Evolutionary conservation across 768 basidiomycete species (phyloP), one percentile per base, ranked within the genome.

Genomic region (Royoungia palumana): DNA sequence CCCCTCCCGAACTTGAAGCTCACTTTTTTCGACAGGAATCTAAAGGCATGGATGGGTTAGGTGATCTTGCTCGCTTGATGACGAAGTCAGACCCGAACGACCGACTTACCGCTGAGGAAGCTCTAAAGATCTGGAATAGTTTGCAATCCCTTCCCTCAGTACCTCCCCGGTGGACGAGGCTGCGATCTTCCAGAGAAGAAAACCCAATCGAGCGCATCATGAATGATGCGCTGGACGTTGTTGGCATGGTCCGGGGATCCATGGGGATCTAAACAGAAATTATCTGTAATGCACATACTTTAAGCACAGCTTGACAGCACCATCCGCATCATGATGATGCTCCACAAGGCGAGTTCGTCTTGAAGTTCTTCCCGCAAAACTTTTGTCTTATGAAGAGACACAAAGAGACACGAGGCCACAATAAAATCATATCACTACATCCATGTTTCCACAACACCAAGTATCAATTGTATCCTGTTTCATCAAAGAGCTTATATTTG

Each of bases 1-100:
- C 44, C 70, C 0, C 66, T 1, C 54, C 65, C 1, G 67, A 65
- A 5, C 52, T 61, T 22, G 30, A n/a, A n/a, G n/a, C n/a, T n/a
- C n/a, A 30, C 30, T 30, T 13, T 0, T 17, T 16, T 12, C 10
- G 4, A 13, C 35, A 56, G 54, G 55, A 28, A 5, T 53, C 53
- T 4, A 57, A 48, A 43, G 55, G 56, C 0, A 4, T 32, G 17
- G 50, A 39, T 11, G 14, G 28, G 2, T 34, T 52, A 19, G 24
- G 19, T 0, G 55, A 53, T 24, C 32, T 57, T 0, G 50, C 47
- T 0, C 24, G 6, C 0, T 4, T 50, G 0, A 58, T 54, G 56
- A 58, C 36, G 6, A 45, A 54, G 12, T 16, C 13, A 4, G 11
- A 54, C 6, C 56, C 45, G 14, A 44, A 47, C 14, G 51, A 44